Percentiles rank a stretch among this genome's conserved stretches.
phyloP scores from a whole-genome alignment of 148 eudicot species.

The Cornus suecica region DNA sequence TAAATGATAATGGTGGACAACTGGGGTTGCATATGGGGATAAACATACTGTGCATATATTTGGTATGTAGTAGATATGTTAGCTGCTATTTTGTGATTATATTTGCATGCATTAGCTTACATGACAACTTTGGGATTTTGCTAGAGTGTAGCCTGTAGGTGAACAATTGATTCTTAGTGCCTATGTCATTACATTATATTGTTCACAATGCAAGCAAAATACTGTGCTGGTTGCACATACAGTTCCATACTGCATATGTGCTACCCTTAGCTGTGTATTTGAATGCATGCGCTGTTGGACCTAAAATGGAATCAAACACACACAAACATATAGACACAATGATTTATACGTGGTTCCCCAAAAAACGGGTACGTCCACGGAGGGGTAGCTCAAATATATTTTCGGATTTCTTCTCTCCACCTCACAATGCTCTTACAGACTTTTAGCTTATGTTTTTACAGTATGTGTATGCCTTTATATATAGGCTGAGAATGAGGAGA shows the following conservation, averaged over 20 bases:
- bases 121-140: not conserved
- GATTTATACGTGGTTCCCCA: too few relatives aligned
- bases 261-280: not conserved
- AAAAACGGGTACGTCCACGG: too few relatives aligned
- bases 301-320: too few relatives aligned
- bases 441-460: too few relatives aligned
- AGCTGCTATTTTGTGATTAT: not conserved
- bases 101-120: not conserved
- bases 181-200: not conserved
- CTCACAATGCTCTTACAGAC: too few relatives aligned
- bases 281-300: not conserved
- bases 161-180: not conserved
- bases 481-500: too few relatives aligned
- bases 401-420: too few relatives aligned
- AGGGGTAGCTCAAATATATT: too few relatives aligned
- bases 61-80: not conserved
- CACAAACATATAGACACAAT: too few relatives aligned
- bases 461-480: too few relatives aligned
- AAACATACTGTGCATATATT: not conserved
- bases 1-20: not conserved
- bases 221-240: not conserved
- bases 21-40: not conserved
- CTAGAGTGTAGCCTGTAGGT: not conserved
- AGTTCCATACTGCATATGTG: not conserved
- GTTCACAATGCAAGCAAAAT: not conserved